Evolutionary conservation across 768 basidiomycete species (phyloP), one percentile per base, ranked within the genome.

Genomic region (Boletellus sp.): DNA sequence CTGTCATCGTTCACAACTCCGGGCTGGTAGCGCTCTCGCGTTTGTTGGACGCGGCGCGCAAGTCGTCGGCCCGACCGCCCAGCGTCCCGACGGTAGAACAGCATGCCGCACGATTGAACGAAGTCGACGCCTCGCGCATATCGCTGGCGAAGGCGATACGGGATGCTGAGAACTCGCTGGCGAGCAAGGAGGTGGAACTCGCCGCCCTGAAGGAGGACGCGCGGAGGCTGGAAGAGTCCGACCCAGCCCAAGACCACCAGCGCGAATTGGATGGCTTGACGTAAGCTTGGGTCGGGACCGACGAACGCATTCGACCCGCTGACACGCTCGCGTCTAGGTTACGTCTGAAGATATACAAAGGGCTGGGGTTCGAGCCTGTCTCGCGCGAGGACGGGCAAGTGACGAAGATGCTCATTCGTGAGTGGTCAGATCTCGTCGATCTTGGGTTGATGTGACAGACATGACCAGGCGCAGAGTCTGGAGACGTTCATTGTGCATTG

Each of bases 111-210:
- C 73, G 72, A 15, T 65, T 90, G 40, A 85, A 88, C 55, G 78
- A 83, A 44, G 75, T 88, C 1, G 87, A 90, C 52, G 72, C 64
- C 34, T 77, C 75, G 6, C 78, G 80, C 28, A 64, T 89, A 40
- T 80, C 84, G 15, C 74, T 89, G 15, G 81, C 77, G 20, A 91
- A 91, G 59, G 79, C 84, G 6, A 85, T 90, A 54, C 83, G 84
- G 44, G 87, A 90, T 55, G 74, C 77, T 2, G 87, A 91, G 68
- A 76, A 78, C 35, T 65, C 79, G 40, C 64, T 86, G 6, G 80
- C 81, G 6, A 80, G 77, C 58, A 83, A 81, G 58, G 86, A 90
- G 58, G 83, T 80, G 2, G 86, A 88, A 60, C 76, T 89, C 0
- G 74, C 85, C 7, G 71, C 74, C 5, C 70, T 91, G 51, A 86